Conservation (phyloP, 2,329 filamentous ascomycete species). For the Diaporthe vaccinii region DNA sequence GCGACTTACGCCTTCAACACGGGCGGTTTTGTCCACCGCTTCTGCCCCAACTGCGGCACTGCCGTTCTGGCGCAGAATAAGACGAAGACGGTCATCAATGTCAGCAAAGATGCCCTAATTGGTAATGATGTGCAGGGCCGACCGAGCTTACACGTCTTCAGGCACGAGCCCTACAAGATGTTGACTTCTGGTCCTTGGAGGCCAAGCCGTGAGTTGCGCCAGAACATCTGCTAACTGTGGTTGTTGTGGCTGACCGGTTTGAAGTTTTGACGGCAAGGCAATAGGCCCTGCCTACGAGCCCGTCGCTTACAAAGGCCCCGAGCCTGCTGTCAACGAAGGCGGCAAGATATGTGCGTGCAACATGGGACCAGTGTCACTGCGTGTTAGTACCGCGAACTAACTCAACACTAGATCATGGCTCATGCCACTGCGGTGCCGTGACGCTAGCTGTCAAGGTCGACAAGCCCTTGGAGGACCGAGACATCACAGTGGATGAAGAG, state of each 20-base stretch:
- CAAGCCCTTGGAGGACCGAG: slow-evolving; percentile 55
- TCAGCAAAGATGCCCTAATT: slow-evolving; percentile 45
- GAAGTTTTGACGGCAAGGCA: slow-evolving; percentile 55
- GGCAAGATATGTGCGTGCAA: slow-evolving; percentile 50
- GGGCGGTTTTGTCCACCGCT: slow-evolving; percentile 57
- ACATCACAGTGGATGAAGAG: slow-evolving; percentile 47
- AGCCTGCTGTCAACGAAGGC: slow-evolving; percentile 55
- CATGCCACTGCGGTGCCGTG: slow-evolving; percentile 67
- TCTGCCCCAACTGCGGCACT: slow-evolving; percentile 65
- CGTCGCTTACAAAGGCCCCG: slow-evolving; percentile 55
- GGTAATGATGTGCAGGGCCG: neutral
- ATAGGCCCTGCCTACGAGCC: slow-evolving; percentile 51
- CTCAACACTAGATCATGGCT: slow-evolving; percentile 55
- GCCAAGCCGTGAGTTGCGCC: slow-evolving; percentile 23
- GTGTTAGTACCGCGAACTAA: neutral
- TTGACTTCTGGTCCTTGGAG: slow-evolving; percentile 32
- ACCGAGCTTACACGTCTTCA: slow-evolving; percentile 31
- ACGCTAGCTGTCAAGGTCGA: slow-evolving; percentile 56
- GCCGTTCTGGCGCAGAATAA: slow-evolving; percentile 53
- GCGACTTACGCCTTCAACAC: slow-evolving; percentile 59
- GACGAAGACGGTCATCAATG: slow-evolving; percentile 57
- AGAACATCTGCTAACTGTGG: neutral
- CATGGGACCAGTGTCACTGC: neutral
- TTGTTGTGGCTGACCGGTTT: neutral
- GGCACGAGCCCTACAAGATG: slow-evolving; percentile 36